Evolutionary conservation across 805 yeast species (phyloP).

Genomic region (Myxozyma sirexii): DNA sequence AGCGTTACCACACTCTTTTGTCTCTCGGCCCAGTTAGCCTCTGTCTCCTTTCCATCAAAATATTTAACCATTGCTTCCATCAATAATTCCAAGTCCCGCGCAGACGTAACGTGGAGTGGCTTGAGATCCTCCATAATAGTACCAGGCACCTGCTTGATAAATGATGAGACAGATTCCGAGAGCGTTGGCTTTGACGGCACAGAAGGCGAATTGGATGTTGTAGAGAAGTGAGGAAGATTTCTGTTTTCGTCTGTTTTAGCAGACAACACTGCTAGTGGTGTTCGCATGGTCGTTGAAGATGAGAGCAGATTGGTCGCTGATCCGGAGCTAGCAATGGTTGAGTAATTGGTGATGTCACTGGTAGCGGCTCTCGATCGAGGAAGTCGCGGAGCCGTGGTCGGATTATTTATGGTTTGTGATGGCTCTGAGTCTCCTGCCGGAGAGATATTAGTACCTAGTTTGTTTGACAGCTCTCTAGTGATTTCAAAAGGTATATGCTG

Average conservation of each 20-base stretch:
- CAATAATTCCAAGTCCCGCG: slow-evolving; percentile 40
- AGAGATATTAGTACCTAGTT: neutral
- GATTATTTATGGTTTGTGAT: neutral
- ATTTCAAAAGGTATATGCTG: slow-evolving; percentile 10
- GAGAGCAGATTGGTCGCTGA: neutral
- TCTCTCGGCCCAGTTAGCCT: slow-evolving; percentile 78
- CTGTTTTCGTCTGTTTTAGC: slow-evolving; percentile 17
- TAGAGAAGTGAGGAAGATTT: neutral
- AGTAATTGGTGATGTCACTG: neutral
- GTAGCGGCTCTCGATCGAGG: neutral
- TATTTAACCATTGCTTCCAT: slow-evolving; percentile 41
- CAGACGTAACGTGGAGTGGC: slow-evolving; percentile 42
- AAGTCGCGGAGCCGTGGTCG: neutral
- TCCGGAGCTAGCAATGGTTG: neutral
- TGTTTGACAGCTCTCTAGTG: neutral
- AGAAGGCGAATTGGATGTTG: neutral
- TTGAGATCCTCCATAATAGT: slow-evolving; percentile 48
- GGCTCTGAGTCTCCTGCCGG: neutral
- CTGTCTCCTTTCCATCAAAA: slow-evolving; percentile 80
- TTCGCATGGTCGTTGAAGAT: slow-evolving; percentile 1
- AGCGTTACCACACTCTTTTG: slow-evolving; percentile 62
- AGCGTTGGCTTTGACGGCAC: neutral
- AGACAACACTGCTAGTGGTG: slow-evolving; percentile 19
- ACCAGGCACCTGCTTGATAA: slow-evolving; percentile 36
- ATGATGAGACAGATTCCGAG: slow-evolving; percentile 11